Conservation (phyloP, 192 early-diverging fungal genomes). For the Thamnidium elegans region DNA sequence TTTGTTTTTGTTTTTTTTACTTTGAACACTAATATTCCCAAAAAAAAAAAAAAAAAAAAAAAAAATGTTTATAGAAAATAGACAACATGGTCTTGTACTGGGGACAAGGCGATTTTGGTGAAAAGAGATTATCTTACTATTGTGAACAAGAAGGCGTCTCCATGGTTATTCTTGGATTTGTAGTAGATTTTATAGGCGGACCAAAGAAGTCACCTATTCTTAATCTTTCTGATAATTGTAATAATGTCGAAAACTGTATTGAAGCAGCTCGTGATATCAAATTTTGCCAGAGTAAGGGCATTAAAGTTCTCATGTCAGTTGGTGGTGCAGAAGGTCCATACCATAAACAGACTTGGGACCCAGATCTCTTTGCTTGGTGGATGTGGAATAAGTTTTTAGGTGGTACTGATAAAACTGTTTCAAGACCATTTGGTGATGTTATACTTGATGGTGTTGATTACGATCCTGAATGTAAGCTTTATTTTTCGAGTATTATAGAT, state of each 20-base stretch:
- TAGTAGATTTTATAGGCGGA: slow-evolving; percentile 24
- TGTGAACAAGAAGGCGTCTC: slow-evolving; percentile 25
- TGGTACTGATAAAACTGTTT: slow-evolving; percentile 41
- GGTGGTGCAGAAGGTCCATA: slow-evolving; percentile 55
- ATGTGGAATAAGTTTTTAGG: slow-evolving; percentile 55
- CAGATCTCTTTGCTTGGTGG: slow-evolving; percentile 27
- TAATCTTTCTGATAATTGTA: slow-evolving; percentile 25
- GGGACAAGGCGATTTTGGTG: slow-evolving; percentile 26
- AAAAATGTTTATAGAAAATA: no score
- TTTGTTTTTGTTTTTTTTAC: no score
- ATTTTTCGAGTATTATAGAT: no score
- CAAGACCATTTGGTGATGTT: slow-evolving; percentile 66
- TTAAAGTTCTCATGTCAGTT: slow-evolving; percentile 58
- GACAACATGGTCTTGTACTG: slow-evolving; percentile 24
- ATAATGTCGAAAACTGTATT: slow-evolving; percentile 39
- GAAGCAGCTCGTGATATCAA: slow-evolving; percentile 58
- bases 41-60: no score
- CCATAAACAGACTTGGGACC: slow-evolving; percentile 27
- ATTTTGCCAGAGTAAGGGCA: slow-evolving; percentile 59
- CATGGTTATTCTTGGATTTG: slow-evolving; percentile 25
- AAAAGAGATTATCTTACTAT: slow-evolving; percentile 25
- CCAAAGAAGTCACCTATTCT: slow-evolving; percentile 16
- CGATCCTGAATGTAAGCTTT: slow-evolving; percentile 63
- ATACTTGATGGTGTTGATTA: slow-evolving; percentile 72
- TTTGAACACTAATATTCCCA: no score